Evolutionary conservation across 306 rosid species (phyloP).

Genomic region (Vachellia collinsii): DNA sequence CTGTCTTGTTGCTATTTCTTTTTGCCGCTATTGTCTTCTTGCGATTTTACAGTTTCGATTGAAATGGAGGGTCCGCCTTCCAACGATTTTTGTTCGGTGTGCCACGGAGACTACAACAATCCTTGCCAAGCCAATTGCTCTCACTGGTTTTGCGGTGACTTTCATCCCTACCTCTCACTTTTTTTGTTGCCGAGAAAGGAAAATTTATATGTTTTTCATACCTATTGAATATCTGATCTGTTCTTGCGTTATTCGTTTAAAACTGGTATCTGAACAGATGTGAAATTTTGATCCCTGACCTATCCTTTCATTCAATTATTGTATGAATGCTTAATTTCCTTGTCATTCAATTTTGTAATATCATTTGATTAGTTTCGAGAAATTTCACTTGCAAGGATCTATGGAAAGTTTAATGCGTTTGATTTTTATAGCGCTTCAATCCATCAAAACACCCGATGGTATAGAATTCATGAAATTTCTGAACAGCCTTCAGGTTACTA

Average conservation of each 20-base stretch:
- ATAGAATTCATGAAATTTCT: neutral
- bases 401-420: neutral
- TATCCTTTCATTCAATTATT: neutral
- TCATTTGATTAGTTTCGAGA: neutral
- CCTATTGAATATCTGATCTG: neutral
- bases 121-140: constrained; percentile 97
- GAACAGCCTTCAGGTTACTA: neutral
- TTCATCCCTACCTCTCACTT: neutral
- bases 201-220: neutral
- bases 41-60: neutral
- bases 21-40: neutral
- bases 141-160: constrained; percentile 91
- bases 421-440: neutral
- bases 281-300: neutral
- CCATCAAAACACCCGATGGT: neutral
- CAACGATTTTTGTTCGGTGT: constrained; percentile 76
- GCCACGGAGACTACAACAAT: constrained; percentile 64
- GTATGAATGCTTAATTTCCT: neutral
- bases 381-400: neutral
- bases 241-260: neutral
- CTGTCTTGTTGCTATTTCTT: neutral
- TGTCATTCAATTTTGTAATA: too few species aligned
- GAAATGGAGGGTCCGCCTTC: constrained; percentile 66
- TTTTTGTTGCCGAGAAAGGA: neutral
- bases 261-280: neutral